Evolutionary conservation across 2,329 filamentous ascomycete genomes (phyloP), one percentile per base, ranked within the genome.

Genomic region (Ceratocystis eucalypticola): DNA sequence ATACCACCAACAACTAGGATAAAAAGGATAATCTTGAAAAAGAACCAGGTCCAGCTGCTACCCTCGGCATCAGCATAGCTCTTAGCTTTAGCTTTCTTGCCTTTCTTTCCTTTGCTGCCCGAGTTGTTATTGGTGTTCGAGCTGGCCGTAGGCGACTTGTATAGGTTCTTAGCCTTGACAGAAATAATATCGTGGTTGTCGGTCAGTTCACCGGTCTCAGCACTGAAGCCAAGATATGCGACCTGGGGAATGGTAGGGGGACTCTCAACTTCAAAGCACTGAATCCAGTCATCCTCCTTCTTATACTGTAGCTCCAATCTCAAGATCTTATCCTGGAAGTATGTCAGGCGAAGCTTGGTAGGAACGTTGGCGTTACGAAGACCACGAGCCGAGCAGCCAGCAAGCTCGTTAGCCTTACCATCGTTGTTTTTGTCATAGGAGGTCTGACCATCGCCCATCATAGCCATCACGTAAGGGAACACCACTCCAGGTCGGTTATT

Each of bases 401-500:
- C 92, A 69, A 96, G 80, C 77, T 99, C 94, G 72, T 89, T 91
- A 67, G 85, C 83, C 81, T 96, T 97, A 74, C 94, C 94, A 73
- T 99, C 94, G 72, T 92, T 92, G 72, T 87, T 86, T 79, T 96
- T 91, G 80, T 97, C 91, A 77, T 99, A 99, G 15, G 80, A 75
- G 5, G 88, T 96, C 74, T 91, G 80, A 69, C 94, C 93, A 75
- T 99, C 94, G 68, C 94, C 94, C 71, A 91, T 81, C 94, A 97
- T 97, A 69, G 92, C 93, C 92, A 97, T 96, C 72, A 99, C 88
- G 74, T 96, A 96, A 63, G 94, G 94, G 77, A 99, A 99, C 61
- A 96, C 89, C 53, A 91, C 88, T 55, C 94, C 94, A 0, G 94
- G 93, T 15, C 94, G 86, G 80, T 96, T 96, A 80, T 99, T 99